A percentile compares a stretch with the other conserved stretches of the same genome.
phyloP scores from a whole-genome alignment of 805 yeast genomes.

The Tetrapisispora iriomotensis region DNA sequence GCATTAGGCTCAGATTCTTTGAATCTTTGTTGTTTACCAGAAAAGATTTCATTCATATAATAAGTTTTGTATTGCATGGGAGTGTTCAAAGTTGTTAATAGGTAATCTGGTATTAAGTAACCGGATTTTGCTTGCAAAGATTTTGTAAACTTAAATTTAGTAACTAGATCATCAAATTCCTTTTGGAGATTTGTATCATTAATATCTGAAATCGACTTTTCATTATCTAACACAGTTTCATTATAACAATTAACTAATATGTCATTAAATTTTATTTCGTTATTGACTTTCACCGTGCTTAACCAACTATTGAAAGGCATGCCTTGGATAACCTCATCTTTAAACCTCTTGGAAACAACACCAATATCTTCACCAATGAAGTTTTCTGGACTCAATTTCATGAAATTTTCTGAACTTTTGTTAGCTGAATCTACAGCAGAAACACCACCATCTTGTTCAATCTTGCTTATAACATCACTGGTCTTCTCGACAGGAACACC shows the following conservation, averaged over 20 bases:
- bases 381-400: constrained; percentile 23
- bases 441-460: constrained; percentile 18
- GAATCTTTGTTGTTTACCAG: constrained; percentile 30
- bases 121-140: constrained; percentile 31
- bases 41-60: constrained; percentile 21
- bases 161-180: constrained; percentile 22
- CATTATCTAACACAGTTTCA: background rate
- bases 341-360: constrained; percentile 6
- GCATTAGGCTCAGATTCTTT: constrained; percentile 71
- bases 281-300: constrained; percentile 15
- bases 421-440: background rate
- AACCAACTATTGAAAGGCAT: constrained; percentile 32
- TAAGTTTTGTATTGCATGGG: constrained; percentile 24
- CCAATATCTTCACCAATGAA: constrained; percentile 25
- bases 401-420: constrained; percentile 6
- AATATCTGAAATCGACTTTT: constrained; percentile 3
- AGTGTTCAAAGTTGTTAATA: constrained; percentile 25
- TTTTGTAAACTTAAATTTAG: constrained; percentile 30
- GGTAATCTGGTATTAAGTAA: constrained; percentile 30
- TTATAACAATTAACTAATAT: constrained; percentile 14
- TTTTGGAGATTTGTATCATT: constrained; percentile 12
- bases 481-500: constrained; percentile 15
- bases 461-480: constrained; percentile 28
- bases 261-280: constrained; percentile 20
- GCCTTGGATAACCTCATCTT: constrained; percentile 9